Evolutionary conservation across 352 stramenopile species (phyloP), one percentile per base, ranked within the genome.

Genomic region (Thalassiosira exigua): DNA sequence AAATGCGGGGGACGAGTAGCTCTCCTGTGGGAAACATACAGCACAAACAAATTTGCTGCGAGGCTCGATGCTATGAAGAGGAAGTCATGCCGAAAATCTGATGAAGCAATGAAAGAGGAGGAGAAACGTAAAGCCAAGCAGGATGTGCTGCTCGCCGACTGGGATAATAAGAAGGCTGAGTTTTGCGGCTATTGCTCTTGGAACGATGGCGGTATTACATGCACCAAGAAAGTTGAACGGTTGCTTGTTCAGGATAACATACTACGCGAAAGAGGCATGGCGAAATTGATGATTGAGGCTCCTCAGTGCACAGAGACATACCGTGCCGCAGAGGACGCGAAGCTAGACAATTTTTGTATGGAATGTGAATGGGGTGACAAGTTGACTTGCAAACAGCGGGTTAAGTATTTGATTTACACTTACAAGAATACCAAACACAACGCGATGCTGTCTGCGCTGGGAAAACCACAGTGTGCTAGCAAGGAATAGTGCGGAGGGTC

Each of bases 401-500:
- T 56, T 9, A 4, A 29, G 46, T 56, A 56, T 19, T 56, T 56
- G 22, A 56, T 56, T 9, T 56, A 56, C 46, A 56, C 17, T 9
- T 19, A 56, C 46, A 56, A 56, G 5, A 27, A 56, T 56, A 9
- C 46, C 9, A 19, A 9, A 19, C 5, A 19, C 9, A 7, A 9
- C 9, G 46, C 46, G 46, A 56, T 21, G 17, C n/a, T 56, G 46
- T 21, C 5, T 7, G 46, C 46, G 46, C 9, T 56, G 46, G 17
- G 22, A 19, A 56, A 29, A n/a, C n/a, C n/a, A n/a, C n/a, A n/a
- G n/a, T n/a, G n/a, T n/a, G n/a, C n/a, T n/a, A n/a, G n/a, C n/a
- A n/a, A n/a, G n/a, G n/a, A n/a, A n/a, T n/a, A n/a, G n/a, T n/a
- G n/a, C n/a, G n/a, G n/a, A n/a, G n/a, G n/a, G n/a, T n/a, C n/a